Percentiles rank a stretch among this genome's conserved stretches.
These are phyloP conservation scores for Kingdonia uniflora DNA, from an alignment of 164 flowering plant genomes.

Conservation along the genomic window DNA sequence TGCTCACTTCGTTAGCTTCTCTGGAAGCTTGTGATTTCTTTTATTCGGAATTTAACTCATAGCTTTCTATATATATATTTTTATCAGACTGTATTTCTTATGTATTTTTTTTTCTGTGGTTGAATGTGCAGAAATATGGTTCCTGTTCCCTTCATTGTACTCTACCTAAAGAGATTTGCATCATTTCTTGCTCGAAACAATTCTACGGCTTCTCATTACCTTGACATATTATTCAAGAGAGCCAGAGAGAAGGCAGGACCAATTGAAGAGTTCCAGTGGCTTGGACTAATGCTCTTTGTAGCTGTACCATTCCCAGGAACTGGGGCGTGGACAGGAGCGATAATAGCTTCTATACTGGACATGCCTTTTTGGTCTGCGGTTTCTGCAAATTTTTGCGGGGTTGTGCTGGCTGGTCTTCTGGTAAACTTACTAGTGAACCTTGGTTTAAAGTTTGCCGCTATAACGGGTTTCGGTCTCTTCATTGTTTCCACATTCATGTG, in stretches of 20 bases:
- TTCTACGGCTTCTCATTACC: constrained; percentile 42
- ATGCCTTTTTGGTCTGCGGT: constrained; percentile 90
- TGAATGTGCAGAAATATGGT: constrained; percentile 73
- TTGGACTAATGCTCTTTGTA: constrained; percentile 95
- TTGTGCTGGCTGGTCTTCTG: constrained; percentile 74
- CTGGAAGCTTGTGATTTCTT: too few species aligned
- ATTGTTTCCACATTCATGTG: constrained; percentile 83
- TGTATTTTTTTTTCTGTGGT: not conserved
- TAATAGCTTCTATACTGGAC: constrained; percentile 78
- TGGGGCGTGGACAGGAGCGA: constrained; percentile 97
- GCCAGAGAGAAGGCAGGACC: constrained; percentile 87
- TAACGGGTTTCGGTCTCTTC: constrained; percentile 62
- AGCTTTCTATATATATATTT: too few species aligned
- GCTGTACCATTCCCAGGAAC: constrained; percentile 99
- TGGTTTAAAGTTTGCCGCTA: constrained; percentile 79
- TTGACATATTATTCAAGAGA: constrained; percentile 49
- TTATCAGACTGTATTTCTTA: too few species aligned
- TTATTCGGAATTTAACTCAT: too few species aligned
- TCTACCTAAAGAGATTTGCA: constrained; percentile 74
- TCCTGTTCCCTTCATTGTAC: constrained; percentile 84
- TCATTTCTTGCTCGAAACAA: constrained; percentile 53
- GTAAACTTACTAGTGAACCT: constrained; percentile 89
- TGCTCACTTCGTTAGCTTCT: too few species aligned
- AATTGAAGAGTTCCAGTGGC: constrained; percentile 92
- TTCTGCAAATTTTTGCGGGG: constrained; percentile 69